Evolutionary conservation across 768 basidiomycete genomes (phyloP).

Genomic region (Coprinopsis strossmayeri): DNA sequence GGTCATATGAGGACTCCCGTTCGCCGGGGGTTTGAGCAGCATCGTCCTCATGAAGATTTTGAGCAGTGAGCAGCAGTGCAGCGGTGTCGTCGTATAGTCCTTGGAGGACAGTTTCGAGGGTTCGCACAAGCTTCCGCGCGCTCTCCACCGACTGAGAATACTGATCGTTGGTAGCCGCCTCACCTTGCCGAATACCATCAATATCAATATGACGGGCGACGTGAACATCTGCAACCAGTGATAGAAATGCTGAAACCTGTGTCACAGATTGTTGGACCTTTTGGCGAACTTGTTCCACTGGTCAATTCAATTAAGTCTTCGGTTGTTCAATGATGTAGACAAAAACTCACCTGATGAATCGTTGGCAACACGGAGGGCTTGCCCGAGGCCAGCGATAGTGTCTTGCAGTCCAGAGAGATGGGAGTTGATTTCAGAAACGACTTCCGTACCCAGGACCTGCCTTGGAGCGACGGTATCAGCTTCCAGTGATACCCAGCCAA

Average conservation of each 20-base stretch:
- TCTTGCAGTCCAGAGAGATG: slow-evolving; percentile 45
- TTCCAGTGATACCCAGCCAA: slow-evolving; percentile 66
- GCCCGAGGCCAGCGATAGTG: slow-evolving; percentile 33
- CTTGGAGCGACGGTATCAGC: slow-evolving; percentile 42
- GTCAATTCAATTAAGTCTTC: slow-evolving; percentile 3
- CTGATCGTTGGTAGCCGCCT: slow-evolving; percentile 36
- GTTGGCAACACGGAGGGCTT: slow-evolving; percentile 25
- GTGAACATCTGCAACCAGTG: slow-evolving; percentile 62
- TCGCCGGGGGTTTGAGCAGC: slow-evolving; percentile 23
- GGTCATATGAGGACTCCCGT: slow-evolving; percentile 31
- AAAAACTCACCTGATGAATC: slow-evolving; percentile 30
- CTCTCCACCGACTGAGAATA: slow-evolving; percentile 64
- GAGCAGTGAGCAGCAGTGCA: slow-evolving; percentile 51
- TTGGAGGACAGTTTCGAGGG: slow-evolving; percentile 64
- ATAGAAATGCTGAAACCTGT: slow-evolving; percentile 52
- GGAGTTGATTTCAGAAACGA: slow-evolving; percentile 46
- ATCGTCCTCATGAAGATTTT: slow-evolving; percentile 40
- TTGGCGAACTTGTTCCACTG: slow-evolving; percentile 36
- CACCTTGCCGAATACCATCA: slow-evolving; percentile 57
- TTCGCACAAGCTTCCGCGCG: slow-evolving; percentile 62
- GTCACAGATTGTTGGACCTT: slow-evolving; percentile 46
- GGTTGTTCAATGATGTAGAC: background rate
- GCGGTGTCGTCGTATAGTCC: slow-evolving; percentile 69
- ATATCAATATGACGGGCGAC: slow-evolving; percentile 80
- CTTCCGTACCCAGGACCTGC: slow-evolving; percentile 42